Evolutionary conservation across 306 rosid genomes (phyloP), one percentile per base, ranked within the genome.

Genomic region (Citrullus colocynthis): DNA sequence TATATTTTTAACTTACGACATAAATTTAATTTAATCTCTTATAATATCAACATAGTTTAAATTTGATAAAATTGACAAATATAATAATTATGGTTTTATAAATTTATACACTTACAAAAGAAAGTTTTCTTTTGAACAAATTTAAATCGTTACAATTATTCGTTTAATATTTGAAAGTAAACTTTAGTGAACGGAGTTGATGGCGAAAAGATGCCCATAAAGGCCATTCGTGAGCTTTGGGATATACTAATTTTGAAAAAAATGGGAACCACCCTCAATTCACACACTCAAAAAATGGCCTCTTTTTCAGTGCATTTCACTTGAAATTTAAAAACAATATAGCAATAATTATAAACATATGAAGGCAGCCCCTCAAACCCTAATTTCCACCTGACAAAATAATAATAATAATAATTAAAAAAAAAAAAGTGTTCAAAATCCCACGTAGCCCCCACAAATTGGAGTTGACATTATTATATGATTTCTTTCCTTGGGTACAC

Each of bases 221-320:
- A 52, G 42, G 76, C 1, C 58, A 21, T 44, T 21, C 36, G 11
- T 44, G 32, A 20, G 18, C 37, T 69, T 20, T 69, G 75, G 56
- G 21, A 71, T 71, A 45, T 44, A 45, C 18, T 45, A 6, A 71
- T 48, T 71, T 3, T 71, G 0, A 6, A 6, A 28, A 28, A 24
- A n/a, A 4, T 20, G 52, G 34, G 11, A 9, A 3, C 9, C 54
- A 67, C 34, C 14, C 42, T 37, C 7, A 41, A 20, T 42, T 69
- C 16, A 69, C 9, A 20, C 52, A 39, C 11, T 8, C 5, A 63
- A 2, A 63, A 20, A 44, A 45, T 45, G 39, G 59, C 41, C 58
- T 71, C 76, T 71, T 48, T 44, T 71, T 71, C 76, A 48, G 58
- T 71, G 76, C 59, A 44, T 44, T 52, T 71, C 76, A 71, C 41